Conservation (phyloP, 139 green algal species). For the Protoeuglena noctilucae region DNA sequence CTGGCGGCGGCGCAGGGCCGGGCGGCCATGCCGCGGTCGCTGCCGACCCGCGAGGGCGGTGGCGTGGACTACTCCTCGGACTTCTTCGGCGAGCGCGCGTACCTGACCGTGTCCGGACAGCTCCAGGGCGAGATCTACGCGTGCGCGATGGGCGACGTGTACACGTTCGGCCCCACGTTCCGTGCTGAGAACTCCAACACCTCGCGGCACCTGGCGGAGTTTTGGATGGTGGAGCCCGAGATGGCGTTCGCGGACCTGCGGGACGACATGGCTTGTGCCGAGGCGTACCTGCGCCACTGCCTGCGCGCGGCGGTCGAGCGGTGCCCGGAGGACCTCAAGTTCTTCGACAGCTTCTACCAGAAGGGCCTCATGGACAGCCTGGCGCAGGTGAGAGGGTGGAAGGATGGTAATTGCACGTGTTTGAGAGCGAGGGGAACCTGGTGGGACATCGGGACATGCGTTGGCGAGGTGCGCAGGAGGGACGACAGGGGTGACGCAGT, state of each 20-base stretch:
- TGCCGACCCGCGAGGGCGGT: constrained; percentile 22
- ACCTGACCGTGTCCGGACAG: constrained; percentile 89
- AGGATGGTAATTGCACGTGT: too few species aligned
- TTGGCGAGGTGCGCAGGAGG: too few species aligned
- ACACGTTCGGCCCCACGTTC: constrained; percentile 92
- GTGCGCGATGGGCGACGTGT: constrained; percentile 69
- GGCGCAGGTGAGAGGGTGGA: constrained; percentile 14
- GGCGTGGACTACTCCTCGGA: constrained; percentile 76
- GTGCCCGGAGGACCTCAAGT: constrained; percentile 47
- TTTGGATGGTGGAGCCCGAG: constrained; percentile 99
- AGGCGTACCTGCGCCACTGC: constrained; percentile 66
- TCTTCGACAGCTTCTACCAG: constrained; percentile 77
- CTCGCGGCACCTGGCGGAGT: constrained; percentile 86
- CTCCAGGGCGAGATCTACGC: constrained; percentile 83
- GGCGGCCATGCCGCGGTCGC: constrained; percentile 19
- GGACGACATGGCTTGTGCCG: constrained; percentile 82
- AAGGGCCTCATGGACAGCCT: constrained; percentile 55
- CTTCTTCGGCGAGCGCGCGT: constrained; percentile 84
- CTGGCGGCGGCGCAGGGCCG: constrained; percentile 36
- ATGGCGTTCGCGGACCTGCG: constrained; percentile 86
- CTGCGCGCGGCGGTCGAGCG: constrained; percentile 49
- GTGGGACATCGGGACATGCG: too few species aligned
- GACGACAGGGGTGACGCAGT: too few species aligned
- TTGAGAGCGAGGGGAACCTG: too few species aligned
- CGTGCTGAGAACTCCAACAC: constrained; percentile 87